Evolutionary conservation across 2,329 filamentous ascomycete genomes (phyloP), one percentile per base, ranked within the genome.

Genomic region (Botrytis aclada): DNA sequence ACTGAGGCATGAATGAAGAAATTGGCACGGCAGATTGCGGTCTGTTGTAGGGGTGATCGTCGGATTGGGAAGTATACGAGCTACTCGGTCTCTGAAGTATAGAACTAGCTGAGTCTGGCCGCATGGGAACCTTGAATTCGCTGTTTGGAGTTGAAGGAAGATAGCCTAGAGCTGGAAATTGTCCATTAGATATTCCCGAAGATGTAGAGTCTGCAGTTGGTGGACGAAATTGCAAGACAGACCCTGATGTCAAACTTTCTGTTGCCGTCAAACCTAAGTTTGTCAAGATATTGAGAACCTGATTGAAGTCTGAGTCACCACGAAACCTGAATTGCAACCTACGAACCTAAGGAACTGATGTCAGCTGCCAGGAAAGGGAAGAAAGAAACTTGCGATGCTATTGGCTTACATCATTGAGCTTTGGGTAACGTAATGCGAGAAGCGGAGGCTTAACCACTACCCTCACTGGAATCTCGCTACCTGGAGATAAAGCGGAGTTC

Each of bases 311-410:
- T 39, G 76, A 69, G 16, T 81, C 77, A 8, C 79, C 81, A 25
- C 74, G 76, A 74, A 86, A 85, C 70, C 81, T 84, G 34, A 86
- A 74, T 74, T 86, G 84, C 56, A 84, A 78, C 62, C 84, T 81
- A 56, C 83, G 81, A 43, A 83, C 74, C 84, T 85, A 63, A 43
- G 32, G 41, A 41, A n/a, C 18, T 34, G 10, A 69, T 47, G 34
- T 54, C 34, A 69, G 61, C 56, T 41, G 22, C 34, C 9, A n/a
- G 14, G 12, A 43, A 25, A 37, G 37, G 34, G 32, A 32, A 70
- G 12, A 22, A 22, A 47, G 7, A 32, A 8, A 32, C 22, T 54
- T 39, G 41, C 34, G 10, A 8, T 25, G 25, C 29, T 47, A 25
- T 22, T 45, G 3, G 75, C 74, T n/a, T 77, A 81, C 80, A 62